These are phyloP conservation scores for Agarophyton chilense DNA, from an alignment of 23 red algal genomes.

Conservation along the genomic window DNA sequence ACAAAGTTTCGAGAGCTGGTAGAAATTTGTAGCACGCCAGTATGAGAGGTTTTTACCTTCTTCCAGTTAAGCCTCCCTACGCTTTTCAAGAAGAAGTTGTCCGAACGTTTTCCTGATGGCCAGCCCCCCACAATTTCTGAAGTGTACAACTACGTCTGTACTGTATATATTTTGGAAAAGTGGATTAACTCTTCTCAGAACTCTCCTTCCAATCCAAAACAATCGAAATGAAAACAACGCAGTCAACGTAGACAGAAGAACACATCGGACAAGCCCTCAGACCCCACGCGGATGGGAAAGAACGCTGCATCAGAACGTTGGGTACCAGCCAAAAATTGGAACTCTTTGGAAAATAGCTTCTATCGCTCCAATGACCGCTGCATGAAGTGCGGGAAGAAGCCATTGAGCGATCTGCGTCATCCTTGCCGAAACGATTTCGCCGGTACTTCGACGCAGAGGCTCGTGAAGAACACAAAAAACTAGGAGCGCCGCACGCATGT, in stretches of 20 bases:
- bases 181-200: too few relatives aligned
- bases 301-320: not conserved
- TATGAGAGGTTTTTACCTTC: too few relatives aligned
- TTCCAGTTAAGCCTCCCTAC: too few relatives aligned
- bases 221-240: not conserved
- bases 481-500: not conserved
- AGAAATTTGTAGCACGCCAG: too few relatives aligned
- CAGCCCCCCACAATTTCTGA: too few relatives aligned
- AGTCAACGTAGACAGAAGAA: not conserved
- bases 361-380: conserved; percentile 31
- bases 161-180: too few relatives aligned
- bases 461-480: not conserved
- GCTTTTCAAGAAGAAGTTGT: too few relatives aligned
- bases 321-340: not conserved
- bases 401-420: not conserved
- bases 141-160: too few relatives aligned
- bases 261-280: not conserved
- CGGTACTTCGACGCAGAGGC: not conserved
- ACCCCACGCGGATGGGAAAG: not conserved
- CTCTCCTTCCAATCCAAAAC: not conserved
- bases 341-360: not conserved
- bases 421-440: not conserved
- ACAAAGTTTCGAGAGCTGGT: too few relatives aligned
- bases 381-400: conserved; percentile 8
- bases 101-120: too few relatives aligned